Conservation (phyloP, 2,329 filamentous ascomycete genomes). For the Huntiella abstrusa region DNA sequence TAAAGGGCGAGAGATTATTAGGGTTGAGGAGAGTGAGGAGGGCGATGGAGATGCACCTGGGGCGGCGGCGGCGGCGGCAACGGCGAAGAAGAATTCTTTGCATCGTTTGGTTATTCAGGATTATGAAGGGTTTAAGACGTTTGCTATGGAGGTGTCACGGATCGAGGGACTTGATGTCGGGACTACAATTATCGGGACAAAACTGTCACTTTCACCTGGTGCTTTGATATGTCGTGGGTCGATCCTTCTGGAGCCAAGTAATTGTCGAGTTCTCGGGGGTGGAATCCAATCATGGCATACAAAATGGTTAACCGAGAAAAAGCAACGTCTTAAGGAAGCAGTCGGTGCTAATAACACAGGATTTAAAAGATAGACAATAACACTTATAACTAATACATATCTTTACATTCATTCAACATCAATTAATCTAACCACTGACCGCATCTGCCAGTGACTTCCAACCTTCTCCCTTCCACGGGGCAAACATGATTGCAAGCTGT, state of each 20-base stretch:
- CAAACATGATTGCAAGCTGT: conserved; percentile 57
- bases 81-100: conserved; percentile 30
- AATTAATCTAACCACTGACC: conserved; percentile 13
- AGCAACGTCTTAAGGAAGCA: conserved; percentile 46
- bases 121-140: conserved; percentile 46
- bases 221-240: conserved; percentile 54
- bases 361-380: too few relatives aligned
- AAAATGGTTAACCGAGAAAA: conserved; percentile 53
- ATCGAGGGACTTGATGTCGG: conserved; percentile 47
- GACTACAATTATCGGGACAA: conserved; percentile 57
- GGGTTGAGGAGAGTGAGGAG: conserved; percentile 27
- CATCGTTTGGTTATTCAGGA: conserved; percentile 77
- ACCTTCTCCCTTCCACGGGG: conserved; percentile 54
- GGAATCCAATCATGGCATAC: conserved; percentile 69
- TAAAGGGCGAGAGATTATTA: conserved; percentile 63
- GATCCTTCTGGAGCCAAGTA: conserved; percentile 54
- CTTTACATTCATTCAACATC: neutral
- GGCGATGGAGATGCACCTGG: conserved; percentile 13
- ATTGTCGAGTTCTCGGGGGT: conserved; percentile 60
- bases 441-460: conserved; percentile 40
- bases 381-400: neutral
- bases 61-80: conserved; percentile 11
- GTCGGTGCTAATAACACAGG: conserved; percentile 17
- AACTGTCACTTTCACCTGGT: conserved; percentile 51
- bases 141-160: conserved; percentile 51